Evolutionary conservation across 1,284 basidiomycete species (phyloP), one percentile per base, ranked within the genome.

Genomic region (Melampsora americana): DNA sequence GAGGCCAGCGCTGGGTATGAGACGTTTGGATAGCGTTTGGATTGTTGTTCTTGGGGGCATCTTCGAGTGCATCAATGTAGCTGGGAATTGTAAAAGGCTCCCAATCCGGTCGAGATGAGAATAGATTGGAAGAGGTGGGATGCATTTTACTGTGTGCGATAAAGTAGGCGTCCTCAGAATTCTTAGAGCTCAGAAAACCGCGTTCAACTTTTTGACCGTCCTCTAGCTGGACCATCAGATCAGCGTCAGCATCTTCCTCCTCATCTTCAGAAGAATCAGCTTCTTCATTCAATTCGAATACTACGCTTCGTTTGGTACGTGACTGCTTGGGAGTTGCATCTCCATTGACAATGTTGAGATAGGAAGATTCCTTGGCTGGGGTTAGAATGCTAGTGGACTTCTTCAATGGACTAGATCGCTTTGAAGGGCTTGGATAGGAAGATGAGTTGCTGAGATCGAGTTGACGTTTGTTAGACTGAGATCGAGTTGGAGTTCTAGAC

Each of bases 131-230:
- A 18, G 91, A 92, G 28, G 92, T 93, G 76, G 87, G 86, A 0
- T 87, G 83, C 18, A 89, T 86, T 53, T 89, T 86, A 11, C 88
- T 85, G 28, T 87, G 85, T 68, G 88, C 86, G 20, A 87, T 85
- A 81, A 96, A 92, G 84, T 94, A 96, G 18, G 88, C 87, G 83
- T 96, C 93, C 71, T 93, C 92, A 0, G 84, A 77, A 85, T 84
- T 71, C 12, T 56, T 46, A 20, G 74, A 56, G 9, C 9, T 53
- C n/a, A 74, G 35, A 35, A 66, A 66, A 0, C 62, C 61, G 14
- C 53, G 53, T 59, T 59, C 28, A 28, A 23, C 14, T 65, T 53
- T 20, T 20, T 32, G 18, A 42, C 9, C 28, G 5, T 72, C 44
- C 14, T 61, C 46, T n/a, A 23, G 11, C 60, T 62, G 20, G 7